These are phyloP conservation scores for Sphaerulina vaccinii DNA, from an alignment of 2,329 filamentous ascomycete genomes.

Conservation along the genomic window DNA sequence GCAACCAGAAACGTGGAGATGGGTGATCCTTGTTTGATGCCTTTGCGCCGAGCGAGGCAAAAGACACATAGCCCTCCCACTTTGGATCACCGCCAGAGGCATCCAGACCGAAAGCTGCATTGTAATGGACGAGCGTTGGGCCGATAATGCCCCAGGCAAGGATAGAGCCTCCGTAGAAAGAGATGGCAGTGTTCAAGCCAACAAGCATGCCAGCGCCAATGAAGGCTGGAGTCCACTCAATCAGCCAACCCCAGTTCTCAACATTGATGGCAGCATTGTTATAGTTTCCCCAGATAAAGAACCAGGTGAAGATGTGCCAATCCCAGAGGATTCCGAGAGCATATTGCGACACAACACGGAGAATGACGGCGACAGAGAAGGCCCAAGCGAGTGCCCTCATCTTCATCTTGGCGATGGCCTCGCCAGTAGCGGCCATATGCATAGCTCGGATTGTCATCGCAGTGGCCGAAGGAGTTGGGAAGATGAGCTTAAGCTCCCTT, in stretches of 20 bases:
- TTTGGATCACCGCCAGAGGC: conserved; percentile 37
- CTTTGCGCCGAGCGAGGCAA: conserved; percentile 39
- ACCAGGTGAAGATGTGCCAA: conserved; percentile 45
- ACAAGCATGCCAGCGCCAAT: conserved; percentile 59
- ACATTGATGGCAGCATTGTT: conserved; percentile 52
- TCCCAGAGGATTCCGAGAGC: conserved; percentile 58
- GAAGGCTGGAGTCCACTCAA: conserved; percentile 61
- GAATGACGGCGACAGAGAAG: conserved; percentile 52
- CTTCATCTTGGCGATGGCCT: conserved; percentile 55
- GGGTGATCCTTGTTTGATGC: conserved; percentile 45
- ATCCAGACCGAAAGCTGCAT: conserved; percentile 47
- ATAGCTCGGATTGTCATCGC: conserved; percentile 63
- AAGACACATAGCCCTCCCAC: conserved; percentile 46
- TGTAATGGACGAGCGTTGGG: conserved; percentile 55
- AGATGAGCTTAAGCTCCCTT: conserved; percentile 59
- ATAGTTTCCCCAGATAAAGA: conserved; percentile 57
- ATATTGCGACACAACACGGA: conserved; percentile 60
- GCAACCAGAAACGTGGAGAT: conserved; percentile 53
- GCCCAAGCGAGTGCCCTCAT: conserved; percentile 55
- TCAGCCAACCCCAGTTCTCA: conserved; percentile 63
- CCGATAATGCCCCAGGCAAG: conserved; percentile 60
- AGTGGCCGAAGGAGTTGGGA: conserved; percentile 60
- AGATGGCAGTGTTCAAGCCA: conserved; percentile 58
- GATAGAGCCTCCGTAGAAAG: conserved; percentile 57
- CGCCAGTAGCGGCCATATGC: conserved; percentile 57